Percentiles rank a stretch among this genome's conserved stretches.
Conservation (phyloP, 1,139 yeast genomes). For the Candida albicans region DNA sequence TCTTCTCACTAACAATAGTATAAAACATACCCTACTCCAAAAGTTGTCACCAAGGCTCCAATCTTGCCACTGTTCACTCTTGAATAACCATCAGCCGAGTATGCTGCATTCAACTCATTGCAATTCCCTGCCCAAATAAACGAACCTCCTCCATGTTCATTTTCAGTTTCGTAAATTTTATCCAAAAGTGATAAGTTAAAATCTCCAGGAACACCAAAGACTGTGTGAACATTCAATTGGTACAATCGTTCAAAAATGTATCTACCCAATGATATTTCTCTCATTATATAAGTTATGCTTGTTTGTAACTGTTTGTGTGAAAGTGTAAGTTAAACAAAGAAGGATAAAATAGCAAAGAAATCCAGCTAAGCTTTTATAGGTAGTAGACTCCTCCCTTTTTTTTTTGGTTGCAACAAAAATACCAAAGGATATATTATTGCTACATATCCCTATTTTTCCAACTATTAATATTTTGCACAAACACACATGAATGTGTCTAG, state of each 20-base stretch:
- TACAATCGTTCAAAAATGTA: conserved; percentile 45
- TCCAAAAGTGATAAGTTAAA: conserved; percentile 40
- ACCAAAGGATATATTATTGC: no score
- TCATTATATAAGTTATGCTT: conserved; percentile 19
- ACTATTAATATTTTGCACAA: no score
- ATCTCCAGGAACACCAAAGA: conserved; percentile 47
- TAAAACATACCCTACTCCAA: conserved; percentile 33
- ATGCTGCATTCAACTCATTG: conserved; percentile 45
- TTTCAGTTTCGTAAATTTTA: conserved; percentile 39
- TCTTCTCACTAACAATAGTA: neutral
- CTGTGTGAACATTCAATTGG: conserved; percentile 40
- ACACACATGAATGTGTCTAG: no score
- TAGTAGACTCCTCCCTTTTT: no score
- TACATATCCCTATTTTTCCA: no score
- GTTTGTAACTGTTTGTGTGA: neutral
- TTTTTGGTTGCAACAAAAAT: no score
- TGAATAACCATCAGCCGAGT: conserved; percentile 46
- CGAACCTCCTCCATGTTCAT: conserved; percentile 14
- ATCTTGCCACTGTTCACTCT: conserved; percentile 32
- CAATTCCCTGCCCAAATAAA: conserved; percentile 46
- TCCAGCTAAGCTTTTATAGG: neutral
- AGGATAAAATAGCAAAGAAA: neutral
- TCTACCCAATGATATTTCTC: conserved; percentile 43
- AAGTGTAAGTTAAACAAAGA: neutral
- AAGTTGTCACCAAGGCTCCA: conserved; percentile 40